phyloP scores from a whole-genome alignment of 2,329 filamentous ascomycete species.

The Calonectria montana region DNA sequence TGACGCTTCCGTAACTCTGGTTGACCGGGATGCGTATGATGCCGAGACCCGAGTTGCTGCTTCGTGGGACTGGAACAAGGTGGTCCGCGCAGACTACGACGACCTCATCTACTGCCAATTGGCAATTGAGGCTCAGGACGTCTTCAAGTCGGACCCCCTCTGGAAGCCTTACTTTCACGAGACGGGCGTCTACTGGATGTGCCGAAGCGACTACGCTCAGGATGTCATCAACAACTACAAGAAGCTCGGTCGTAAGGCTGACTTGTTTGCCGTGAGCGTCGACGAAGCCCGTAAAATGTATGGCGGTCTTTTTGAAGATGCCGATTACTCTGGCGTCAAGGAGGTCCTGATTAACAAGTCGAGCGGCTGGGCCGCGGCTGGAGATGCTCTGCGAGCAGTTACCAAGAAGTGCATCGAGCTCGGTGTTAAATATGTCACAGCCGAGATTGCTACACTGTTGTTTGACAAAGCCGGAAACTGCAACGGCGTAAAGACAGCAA shows the following conservation, averaged over 20 bases:
- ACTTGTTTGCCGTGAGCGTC: conserved; percentile 57
- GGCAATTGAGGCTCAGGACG: conserved; percentile 72
- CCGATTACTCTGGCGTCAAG: conserved; percentile 69
- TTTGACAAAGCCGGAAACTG: conserved; percentile 59
- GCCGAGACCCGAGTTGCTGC: conserved; percentile 65
- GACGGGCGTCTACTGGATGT: conserved; percentile 69
- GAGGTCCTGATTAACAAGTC: conserved; percentile 53
- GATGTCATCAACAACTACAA: conserved; percentile 66
- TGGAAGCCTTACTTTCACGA: conserved; percentile 69
- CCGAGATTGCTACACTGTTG: conserved; percentile 59
- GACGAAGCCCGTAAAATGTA: conserved; percentile 63
- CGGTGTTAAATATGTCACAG: conserved; percentile 69
- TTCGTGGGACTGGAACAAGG: conserved; percentile 80
- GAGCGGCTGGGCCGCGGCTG: conserved; percentile 58
- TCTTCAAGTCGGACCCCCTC: conserved; percentile 68
- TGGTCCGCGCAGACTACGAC: conserved; percentile 76
- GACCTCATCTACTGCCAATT: conserved; percentile 72
- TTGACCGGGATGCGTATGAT: conserved; percentile 67
- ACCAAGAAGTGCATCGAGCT: conserved; percentile 63
- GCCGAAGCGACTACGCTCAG: conserved; percentile 60
- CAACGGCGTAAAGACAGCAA: conserved; percentile 59
- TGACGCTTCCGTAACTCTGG: conserved; percentile 62
- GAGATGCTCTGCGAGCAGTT: conserved; percentile 65
- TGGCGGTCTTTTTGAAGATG: conserved; percentile 68
- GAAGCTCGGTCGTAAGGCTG: conserved; percentile 52